phyloP scores from a whole-genome alignment of 1,284 basidiomycete genomes.

The Blastosporella zonata region DNA sequence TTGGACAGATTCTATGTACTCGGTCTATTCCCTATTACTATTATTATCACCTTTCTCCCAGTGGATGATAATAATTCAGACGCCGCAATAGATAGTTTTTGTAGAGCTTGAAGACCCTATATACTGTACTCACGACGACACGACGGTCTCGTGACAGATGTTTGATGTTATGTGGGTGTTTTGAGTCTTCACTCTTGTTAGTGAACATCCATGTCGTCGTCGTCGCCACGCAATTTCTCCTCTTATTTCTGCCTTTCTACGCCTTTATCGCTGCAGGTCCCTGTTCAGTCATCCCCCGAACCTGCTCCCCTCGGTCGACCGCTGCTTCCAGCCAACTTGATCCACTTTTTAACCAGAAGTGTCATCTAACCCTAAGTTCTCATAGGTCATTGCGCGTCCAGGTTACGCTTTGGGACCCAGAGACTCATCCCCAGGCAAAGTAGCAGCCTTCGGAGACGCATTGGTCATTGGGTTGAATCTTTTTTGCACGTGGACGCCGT shows the following conservation, averaged over 20 bases:
- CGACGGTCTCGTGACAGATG: no score
- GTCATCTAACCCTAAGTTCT: slow-evolving; percentile 51
- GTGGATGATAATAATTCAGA: no score
- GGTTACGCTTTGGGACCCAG: slow-evolving; percentile 28
- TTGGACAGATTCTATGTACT: no score
- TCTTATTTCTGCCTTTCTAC: slow-evolving; percentile 23
- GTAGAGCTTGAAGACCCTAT: no score
- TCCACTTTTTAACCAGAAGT: slow-evolving; percentile 32
- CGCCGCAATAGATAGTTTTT: no score
- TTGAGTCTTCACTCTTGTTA: background rate
- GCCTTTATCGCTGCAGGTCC: slow-evolving; percentile 33
- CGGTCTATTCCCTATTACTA: no score
- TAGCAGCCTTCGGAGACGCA: slow-evolving; percentile 28
- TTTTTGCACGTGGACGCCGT: slow-evolving; percentile 15
- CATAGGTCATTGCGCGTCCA: slow-evolving; percentile 30
- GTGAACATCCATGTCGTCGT: background rate
- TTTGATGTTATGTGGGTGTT: slow-evolving; percentile 3
- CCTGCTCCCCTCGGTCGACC: slow-evolving; percentile 15
- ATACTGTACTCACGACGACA: no score
- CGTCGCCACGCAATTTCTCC: background rate
- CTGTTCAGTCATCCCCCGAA: slow-evolving; percentile 16
- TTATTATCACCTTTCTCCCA: no score
- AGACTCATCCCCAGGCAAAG: slow-evolving; percentile 23
- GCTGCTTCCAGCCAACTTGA: slow-evolving; percentile 32
- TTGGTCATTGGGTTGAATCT: slow-evolving; percentile 20